A percentile compares a stretch with the other conserved stretches of the same genome.
Evolutionary conservation across 768 basidiomycete species (phyloP).

Genomic region (Tricholomella constricta): DNA sequence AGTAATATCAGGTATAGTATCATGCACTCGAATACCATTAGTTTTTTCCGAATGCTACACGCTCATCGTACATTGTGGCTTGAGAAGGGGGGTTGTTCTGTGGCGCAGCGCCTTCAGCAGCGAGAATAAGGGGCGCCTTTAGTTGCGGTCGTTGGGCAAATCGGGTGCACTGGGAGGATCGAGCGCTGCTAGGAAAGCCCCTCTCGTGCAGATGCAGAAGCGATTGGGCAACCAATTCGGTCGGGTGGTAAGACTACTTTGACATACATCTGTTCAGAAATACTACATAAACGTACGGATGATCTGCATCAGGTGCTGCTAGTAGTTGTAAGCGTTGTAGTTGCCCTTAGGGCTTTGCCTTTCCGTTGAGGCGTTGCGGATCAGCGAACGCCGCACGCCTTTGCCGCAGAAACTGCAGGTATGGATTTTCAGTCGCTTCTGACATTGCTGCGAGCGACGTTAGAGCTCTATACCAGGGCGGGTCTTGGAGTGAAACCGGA

Average conservation of each 20-base stretch:
- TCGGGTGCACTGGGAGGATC: slow-evolving; percentile 5
- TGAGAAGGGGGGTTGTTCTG: slow-evolving; percentile 29
- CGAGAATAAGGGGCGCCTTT: slow-evolving; percentile 19
- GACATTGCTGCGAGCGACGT: slow-evolving; percentile 44
- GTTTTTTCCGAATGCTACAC: too few relatives aligned
- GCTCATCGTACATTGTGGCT: too few relatives aligned
- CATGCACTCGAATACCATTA: too few relatives aligned
- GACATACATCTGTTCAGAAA: background rate
- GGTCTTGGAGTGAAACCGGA: slow-evolving; percentile 53
- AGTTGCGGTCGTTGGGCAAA: slow-evolving; percentile 15
- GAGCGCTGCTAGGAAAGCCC: slow-evolving; percentile 31
- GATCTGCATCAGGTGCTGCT: slow-evolving; percentile 36
- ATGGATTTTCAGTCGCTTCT: slow-evolving; percentile 60
- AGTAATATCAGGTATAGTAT: too few relatives aligned
- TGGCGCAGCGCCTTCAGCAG: slow-evolving; percentile 12
- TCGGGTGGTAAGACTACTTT: background rate
- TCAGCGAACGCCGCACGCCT: slow-evolving; percentile 54
- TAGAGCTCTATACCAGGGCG: slow-evolving; percentile 43
- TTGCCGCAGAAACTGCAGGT: slow-evolving; percentile 65
- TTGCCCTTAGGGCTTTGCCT: slow-evolving; percentile 17
- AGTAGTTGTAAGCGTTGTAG: slow-evolving; percentile 18
- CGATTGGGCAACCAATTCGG: slow-evolving; percentile 49
- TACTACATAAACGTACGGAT: slow-evolving; percentile 37
- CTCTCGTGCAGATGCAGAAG: slow-evolving; percentile 51
- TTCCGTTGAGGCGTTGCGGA: slow-evolving; percentile 22